phyloP scores from a whole-genome alignment of 2,329 filamentous ascomycete species.

The Cylindrodendrum hubeiense region DNA sequence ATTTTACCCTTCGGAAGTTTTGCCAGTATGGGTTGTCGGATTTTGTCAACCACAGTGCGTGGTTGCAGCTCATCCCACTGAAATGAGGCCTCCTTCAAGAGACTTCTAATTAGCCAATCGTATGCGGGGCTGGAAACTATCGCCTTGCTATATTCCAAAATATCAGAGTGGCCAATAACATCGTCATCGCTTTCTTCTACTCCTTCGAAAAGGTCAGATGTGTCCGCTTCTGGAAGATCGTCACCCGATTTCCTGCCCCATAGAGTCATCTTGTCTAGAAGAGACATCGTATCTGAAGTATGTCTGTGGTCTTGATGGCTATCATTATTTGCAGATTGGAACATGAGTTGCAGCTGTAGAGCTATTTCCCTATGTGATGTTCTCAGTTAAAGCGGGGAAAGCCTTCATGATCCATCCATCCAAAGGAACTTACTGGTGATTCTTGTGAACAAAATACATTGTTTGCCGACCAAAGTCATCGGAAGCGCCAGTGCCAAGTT shows the following conservation, averaged over 20 bases:
- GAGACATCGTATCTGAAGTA: not conserved
- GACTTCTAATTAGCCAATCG: not conserved
- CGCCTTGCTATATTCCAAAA: not conserved
- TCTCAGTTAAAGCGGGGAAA: not conserved
- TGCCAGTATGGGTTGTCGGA: not conserved
- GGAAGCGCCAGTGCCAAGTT: not conserved
- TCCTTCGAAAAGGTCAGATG: not conserved
- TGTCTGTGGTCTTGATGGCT: too few relatives aligned
- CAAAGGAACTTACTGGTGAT: not conserved
- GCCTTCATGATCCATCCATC: not conserved
- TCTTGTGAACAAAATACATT: constrained; percentile 5
- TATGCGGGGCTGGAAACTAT: constrained; percentile 3
- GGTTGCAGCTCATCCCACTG: not conserved
- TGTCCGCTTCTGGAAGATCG: not conserved
- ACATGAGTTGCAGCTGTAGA: not conserved
- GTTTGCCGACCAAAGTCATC: not conserved
- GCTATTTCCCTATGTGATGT: not conserved
- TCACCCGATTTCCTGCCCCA: not conserved
- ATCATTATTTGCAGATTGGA: not conserved
- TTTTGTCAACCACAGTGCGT: not conserved
- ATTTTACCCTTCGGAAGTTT: not conserved
- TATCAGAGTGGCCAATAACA: not conserved
- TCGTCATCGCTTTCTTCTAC: not conserved
- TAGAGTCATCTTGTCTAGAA: constrained; percentile 2
- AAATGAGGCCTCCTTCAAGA: not conserved